Evolutionary conservation across 2,329 filamentous ascomycete genomes (phyloP), one percentile per base, ranked within the genome.

Genomic region (Emmonsiellopsis sp.): DNA sequence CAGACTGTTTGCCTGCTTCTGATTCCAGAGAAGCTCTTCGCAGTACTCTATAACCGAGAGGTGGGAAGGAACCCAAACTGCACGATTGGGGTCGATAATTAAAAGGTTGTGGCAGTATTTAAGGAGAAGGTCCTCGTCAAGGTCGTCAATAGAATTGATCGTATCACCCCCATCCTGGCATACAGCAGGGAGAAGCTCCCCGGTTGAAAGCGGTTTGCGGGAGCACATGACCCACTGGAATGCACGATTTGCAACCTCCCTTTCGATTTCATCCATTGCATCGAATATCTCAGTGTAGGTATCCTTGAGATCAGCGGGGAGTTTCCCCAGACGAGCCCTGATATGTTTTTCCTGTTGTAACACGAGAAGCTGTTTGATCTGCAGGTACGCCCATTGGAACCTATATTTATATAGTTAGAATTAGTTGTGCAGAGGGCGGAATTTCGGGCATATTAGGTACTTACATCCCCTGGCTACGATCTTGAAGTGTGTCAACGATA

Each of bases 201-300:
- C 13, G 14, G 4, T 45, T 8, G 7, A 6, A 45, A 45, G 43
- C 7, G 51, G 21, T 9, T 42, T 50, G 2, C 9, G 21, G 44
- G 36, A 13, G 14, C 42, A 17, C 21, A 53, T 32, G n/a, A 42
- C 27, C 43, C 37, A 48, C 34, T 48, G 17, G 33, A 53, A 31
- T 7, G 42, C 51, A 37, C 48, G 48, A 31, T 42, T 13, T 13
- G 48, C 48, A 32, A 50, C 13, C 14, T 14, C 14, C 14, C 31
- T 14, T 40, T 50, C 48, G 21, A 8, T 21, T 42, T 39, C 36
- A 31, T 42, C 37, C 36, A 42, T 32, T 2, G 3, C 48, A 32
- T 50, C 36, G 42, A 42, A 50, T 27, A 50, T 50, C 48, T 40
- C 33, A 17, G 39, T 36, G 40, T 50, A 50, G 14, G 48, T 36